phyloP scores from a whole-genome alignment of 768 basidiomycete species.

The Suillus hirtellus region DNA sequence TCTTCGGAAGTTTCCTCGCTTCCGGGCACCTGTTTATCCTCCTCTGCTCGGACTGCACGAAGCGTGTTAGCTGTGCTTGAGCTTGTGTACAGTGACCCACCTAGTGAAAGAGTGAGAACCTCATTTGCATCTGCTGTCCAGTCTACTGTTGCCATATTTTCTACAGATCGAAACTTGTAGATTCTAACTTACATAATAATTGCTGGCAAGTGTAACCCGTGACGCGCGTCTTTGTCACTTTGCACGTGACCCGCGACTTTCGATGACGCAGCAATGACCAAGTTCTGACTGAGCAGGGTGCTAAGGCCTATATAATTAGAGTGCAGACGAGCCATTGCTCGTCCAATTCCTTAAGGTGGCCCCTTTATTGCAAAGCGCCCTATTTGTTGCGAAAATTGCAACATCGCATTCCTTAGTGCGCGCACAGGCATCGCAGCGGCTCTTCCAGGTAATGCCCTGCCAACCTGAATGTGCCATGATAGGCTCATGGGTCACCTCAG shows the following conservation, averaged over 20 bases:
- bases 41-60: slow-evolving; percentile 62
- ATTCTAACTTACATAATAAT: neutral
- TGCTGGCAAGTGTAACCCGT: neutral
- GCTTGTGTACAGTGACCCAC: slow-evolving; percentile 39
- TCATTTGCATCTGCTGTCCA: slow-evolving; percentile 85
- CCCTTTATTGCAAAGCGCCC: slow-evolving; percentile 10
- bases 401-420: slow-evolving; percentile 10
- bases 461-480: slow-evolving; percentile 6
- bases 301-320: neutral
- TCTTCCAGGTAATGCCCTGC: slow-evolving; percentile 25
- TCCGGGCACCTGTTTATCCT: slow-evolving; percentile 59
- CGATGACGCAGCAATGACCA: neutral
- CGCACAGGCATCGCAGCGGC: slow-evolving; percentile 20
- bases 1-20: slow-evolving; percentile 59
- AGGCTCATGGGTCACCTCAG: slow-evolving; percentile 14
- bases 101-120: slow-evolving; percentile 71
- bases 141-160: slow-evolving; percentile 35
- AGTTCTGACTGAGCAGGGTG: neutral
- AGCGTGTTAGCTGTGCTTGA: slow-evolving; percentile 5
- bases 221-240: slow-evolving; percentile 28
- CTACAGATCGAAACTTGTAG: neutral
- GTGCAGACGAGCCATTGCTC: neutral
- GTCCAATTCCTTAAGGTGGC: slow-evolving; percentile 10
- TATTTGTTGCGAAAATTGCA: slow-evolving; percentile 19
- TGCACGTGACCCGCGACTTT: neutral